Evolutionary conservation across 148 eudicot species (phyloP).

Genomic region (Rhododendron mucronatum): DNA sequence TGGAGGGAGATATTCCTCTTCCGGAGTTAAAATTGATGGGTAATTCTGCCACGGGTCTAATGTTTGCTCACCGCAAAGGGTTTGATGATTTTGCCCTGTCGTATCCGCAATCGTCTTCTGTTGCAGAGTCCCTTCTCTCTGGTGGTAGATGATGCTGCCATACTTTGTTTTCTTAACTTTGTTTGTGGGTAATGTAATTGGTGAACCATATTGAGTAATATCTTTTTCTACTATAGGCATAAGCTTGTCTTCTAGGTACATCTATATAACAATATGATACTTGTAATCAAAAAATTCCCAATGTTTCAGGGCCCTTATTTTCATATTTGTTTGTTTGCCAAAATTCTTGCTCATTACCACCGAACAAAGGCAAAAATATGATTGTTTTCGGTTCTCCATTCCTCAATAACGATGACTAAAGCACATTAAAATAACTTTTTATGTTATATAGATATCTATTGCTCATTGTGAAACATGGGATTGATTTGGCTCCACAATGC

Average conservation of each 20-base stretch:
- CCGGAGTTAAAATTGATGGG: not conserved
- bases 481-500: too few species aligned
- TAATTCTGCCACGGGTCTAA: not conserved
- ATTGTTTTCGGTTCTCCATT: too few species aligned
- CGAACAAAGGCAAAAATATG: not conserved
- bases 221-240: not conserved
- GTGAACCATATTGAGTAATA: not conserved
- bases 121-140: constrained; percentile 10
- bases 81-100: constrained; percentile 6
- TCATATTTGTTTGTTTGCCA: not conserved
- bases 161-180: not conserved
- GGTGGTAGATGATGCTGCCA: constrained; percentile 12
- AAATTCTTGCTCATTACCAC: not conserved
- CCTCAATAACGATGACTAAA: too few species aligned
- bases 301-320: not conserved
- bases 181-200: not conserved
- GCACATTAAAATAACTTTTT: too few species aligned
- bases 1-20: constrained; percentile 19
- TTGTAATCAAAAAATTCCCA: not conserved
- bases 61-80: not conserved
- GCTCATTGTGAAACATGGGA: too few species aligned
- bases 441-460: too few species aligned
- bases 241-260: not conserved
- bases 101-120: not conserved
- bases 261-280: not conserved